Base-by-base conservation (phyloP, 116 monocot species). In the Iris pallida region DNA sequence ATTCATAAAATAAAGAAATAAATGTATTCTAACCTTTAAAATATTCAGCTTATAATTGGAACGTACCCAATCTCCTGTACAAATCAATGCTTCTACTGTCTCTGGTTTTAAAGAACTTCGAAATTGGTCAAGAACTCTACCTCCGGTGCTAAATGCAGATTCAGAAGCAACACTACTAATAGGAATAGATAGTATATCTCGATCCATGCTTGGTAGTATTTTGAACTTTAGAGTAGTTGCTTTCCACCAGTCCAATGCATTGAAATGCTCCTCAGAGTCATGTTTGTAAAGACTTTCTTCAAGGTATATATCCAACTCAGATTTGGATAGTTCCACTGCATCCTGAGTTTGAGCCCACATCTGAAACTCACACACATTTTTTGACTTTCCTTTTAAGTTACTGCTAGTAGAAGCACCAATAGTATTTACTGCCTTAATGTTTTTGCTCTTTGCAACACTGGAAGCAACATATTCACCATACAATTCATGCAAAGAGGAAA, bases 51-150 rank as follows among this genome's bases (percentile, higher is more conserved):
- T 4, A 55, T 7, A 55, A 13, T 7, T 55, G 30, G 16, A 16
- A 18, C 8, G 20, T 11, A 59, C 3, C 16, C 59, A 59, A 59
- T 59, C 20, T 59, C 18, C 2, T 14, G 17, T 59, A 40, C 10
- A 59, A 59, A 59, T 59, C 9, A 59, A 18, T 20, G 59, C 9
- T 18, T 59, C 4, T 59, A 18, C 15, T 20, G 16, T 16, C 30
- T 59, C 7, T 11, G 59, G 59, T 16, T 59, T 59, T 9, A 59
- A 16, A 59, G 6, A 16, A 17, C 16, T 59, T 59, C 59, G 3
- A 59, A 14, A 59, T 11, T 59, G 18, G 16, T 59, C 59, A 9
- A 59, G 16, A 59, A 59, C 15, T 59, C 59, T 8, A 51, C 51
- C 14, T 10, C 59, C 0, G 15, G 59, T 10, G 16, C 16, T 59